Base-by-base conservation (phyloP, 1,284 basidiomycete species). In the Blastosporella zonata region DNA sequence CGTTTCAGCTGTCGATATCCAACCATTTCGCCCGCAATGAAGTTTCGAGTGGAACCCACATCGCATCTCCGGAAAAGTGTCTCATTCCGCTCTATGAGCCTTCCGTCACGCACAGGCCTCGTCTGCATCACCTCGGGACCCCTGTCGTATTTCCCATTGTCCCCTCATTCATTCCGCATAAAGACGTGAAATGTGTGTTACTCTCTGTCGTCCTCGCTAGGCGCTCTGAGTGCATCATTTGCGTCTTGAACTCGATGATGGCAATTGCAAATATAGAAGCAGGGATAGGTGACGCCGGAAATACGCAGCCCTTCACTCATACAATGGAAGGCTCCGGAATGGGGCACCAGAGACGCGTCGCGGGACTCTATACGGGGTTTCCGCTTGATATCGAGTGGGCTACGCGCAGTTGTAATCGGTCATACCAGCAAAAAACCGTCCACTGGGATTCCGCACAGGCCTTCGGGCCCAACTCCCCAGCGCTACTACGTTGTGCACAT, bases 51-150 rank as follows among this genome's bases (percentile, higher is more conserved):
- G 52, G 29, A 35, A 57, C 58, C 62, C 60, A 53, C 51, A 73
- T 71, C 68, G 70, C 70, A 56, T 71, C 72, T 77, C 60, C 75
- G 69, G 75, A 59, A 71, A 77, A 62, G 74, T 71, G 67, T 47
- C 59, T 45, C 47, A 55, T 55, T 60, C 23, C 39, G 47, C n/a
- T 36, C 42, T 33, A 46, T 35, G 27, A 51, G 50, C 46, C 54
- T 41, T 57, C 49, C 48, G 45, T 43, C 47, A 65, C 74, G 50
- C 45, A 68, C 72, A 75, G 67, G 67, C 62, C 67, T 61, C 68
- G 70, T 69, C 64, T 73, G 72, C 64, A 63, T 66, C 58, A 66
- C 68, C 71, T 73, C 69, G 70, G 72, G 71, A 71, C 61, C 72
- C 73, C 65, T 55, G 59, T 65, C 59, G 56, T 51, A 41, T 37